Evolutionary conservation across 371 early-diverging fungal species (phyloP).

Genomic region (Rhizopus delemar): DNA sequence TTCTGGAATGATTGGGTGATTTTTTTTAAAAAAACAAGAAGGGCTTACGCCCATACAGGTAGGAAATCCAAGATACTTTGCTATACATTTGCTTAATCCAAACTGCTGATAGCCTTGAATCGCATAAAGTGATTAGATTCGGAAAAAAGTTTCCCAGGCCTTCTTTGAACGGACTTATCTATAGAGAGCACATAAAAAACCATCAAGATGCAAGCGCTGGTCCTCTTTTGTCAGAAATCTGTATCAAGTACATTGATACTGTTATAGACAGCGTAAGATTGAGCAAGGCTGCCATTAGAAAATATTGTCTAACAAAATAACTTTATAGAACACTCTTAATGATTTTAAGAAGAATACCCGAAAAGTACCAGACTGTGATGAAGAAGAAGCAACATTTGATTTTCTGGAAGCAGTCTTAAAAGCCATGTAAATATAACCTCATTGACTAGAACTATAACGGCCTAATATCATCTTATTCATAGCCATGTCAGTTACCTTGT

Average conservation of each 20-base stretch:
- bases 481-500: too few relatives aligned
- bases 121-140: slow-evolving; percentile 15
- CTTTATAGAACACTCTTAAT: slow-evolving; percentile 13
- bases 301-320: slow-evolving; percentile 12
- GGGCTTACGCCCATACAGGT: slow-evolving; percentile 12
- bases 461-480: neutral
- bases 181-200: slow-evolving; percentile 10
- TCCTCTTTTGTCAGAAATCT: slow-evolving; percentile 4
- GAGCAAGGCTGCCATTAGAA: too few relatives aligned
- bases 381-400: slow-evolving; percentile 11
- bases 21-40: slow-evolving; percentile 16
- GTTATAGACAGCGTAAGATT: slow-evolving; percentile 12
- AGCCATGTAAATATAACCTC: slow-evolving; percentile 17
- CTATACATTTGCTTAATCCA: neutral
- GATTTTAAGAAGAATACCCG: slow-evolving; percentile 17
- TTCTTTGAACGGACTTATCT: slow-evolving; percentile 11
- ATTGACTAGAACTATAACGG: slow-evolving; percentile 11
- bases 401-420: slow-evolving; percentile 15
- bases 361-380: too few relatives aligned
- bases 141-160: slow-evolving; percentile 16
- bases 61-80: slow-evolving; percentile 3
- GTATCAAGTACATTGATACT: slow-evolving; percentile 14
- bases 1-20: slow-evolving; percentile 15
- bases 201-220: slow-evolving; percentile 6
- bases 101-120: slow-evolving; percentile 13